phyloP scores from a whole-genome alignment of 2,329 filamentous ascomycete genomes.

The Fusarium oligoseptatum region DNA sequence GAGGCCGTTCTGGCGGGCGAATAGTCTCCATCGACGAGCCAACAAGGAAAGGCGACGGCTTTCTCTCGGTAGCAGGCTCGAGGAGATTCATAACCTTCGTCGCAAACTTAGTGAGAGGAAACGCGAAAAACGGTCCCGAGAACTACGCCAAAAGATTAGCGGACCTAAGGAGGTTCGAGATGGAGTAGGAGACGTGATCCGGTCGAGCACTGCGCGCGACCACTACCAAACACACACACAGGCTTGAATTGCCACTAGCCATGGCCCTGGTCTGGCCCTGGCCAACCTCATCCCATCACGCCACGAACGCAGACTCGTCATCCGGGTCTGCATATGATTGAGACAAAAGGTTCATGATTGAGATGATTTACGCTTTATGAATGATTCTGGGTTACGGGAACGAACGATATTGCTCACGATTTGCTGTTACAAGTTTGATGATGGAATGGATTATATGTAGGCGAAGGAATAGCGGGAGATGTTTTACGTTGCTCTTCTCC shows the following conservation, averaged over 20 bases:
- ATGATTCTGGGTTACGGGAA: slow-evolving; percentile 33
- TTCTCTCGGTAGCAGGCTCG: slow-evolving; percentile 63
- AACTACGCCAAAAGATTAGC: slow-evolving; percentile 72
- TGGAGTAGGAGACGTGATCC: slow-evolving; percentile 69
- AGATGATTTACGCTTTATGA: slow-evolving; percentile 46
- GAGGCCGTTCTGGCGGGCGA: slow-evolving; percentile 51
- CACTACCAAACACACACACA: slow-evolving; percentile 26
- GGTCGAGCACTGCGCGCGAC: slow-evolving; percentile 51
- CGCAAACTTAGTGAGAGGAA: slow-evolving; percentile 69
- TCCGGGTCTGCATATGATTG: slow-evolving; percentile 10
- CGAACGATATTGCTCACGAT: slow-evolving; percentile 29
- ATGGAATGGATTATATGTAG: slow-evolving; percentile 23
- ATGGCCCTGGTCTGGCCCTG: slow-evolving; percentile 1
- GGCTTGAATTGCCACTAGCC: neutral
- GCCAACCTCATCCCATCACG: neutral
- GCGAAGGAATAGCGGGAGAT: slow-evolving; percentile 32
- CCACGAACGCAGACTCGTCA: neutral
- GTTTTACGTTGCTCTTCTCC: slow-evolving; percentile 26
- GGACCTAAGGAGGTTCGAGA: slow-evolving; percentile 70
- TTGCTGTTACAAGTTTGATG: slow-evolving; percentile 33
- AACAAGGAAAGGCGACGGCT: slow-evolving; percentile 50
- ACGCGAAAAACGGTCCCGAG: slow-evolving; percentile 69
- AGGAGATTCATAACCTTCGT: slow-evolving; percentile 66
- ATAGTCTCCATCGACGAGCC: slow-evolving; percentile 44
- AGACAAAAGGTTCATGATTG: slow-evolving; percentile 43